Base-by-base conservation (phyloP, 23 red algal genomes). In the Pyropia haitanensis region DNA sequence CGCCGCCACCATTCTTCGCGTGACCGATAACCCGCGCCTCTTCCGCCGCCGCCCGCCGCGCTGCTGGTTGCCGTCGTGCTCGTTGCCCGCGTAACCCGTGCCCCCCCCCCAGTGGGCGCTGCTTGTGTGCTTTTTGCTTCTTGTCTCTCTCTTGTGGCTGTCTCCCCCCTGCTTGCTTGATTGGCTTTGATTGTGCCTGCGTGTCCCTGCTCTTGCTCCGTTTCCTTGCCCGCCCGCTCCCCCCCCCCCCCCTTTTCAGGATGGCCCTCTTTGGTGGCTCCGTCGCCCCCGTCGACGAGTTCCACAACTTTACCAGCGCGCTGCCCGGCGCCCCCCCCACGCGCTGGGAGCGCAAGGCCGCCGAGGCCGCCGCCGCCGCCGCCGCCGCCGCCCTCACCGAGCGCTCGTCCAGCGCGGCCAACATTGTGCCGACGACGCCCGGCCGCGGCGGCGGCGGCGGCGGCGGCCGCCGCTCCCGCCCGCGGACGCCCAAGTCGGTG, bases 271-370 rank as follows among this genome's bases (percentile, higher is more conserved):
- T 49, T 60, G 65, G 54, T 58, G 65, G 49, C 64, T 71, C 58
- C 20, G 27, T 56, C 32, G 61, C 64, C 31, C 53, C 64, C 28
- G 64, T 71, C 15, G 75, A 80, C 21, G 85, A 89, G 20, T 82
- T 91, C 71, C 56, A 81, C 53, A 70, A 68, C 72, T 95, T 95
- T 63, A 39, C 58, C 51, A 75, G 66, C 29, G 80, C 90, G 2
- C 51, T 82, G 39, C 59, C 64, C 18, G 56, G 53, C 46, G 81
- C 49, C 20, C 81, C 90, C 22, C 48, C 75, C 51, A 69, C 81
- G 10, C 63, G 80, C 66, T 95, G 90, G 90, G 69, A 95, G 61
- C 74, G 90, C 24, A 95, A 95, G 33, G 81, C 68, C 10, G 65
- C 76, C 22, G 90, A 91, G 53, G 29, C 70, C 2, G 65, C 69